Evolutionary conservation across 495 filamentous ascomycete species (phyloP).

Genomic region (Paragyromitra xinjiangensis): DNA sequence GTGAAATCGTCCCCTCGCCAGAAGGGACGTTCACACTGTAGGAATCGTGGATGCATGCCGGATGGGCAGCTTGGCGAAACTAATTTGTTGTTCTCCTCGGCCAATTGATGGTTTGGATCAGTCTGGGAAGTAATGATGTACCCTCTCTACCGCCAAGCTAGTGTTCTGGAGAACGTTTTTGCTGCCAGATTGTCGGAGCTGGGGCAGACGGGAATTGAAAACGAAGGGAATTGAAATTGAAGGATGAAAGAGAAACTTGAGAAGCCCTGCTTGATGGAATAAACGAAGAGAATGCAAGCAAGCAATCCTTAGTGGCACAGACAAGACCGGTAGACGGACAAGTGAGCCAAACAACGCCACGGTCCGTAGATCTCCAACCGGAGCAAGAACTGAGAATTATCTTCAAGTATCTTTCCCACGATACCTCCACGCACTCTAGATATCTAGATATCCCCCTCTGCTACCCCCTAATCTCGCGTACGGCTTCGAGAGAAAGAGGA

Average conservation of each 20-base stretch:
- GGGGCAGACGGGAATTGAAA: background rate
- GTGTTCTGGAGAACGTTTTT: background rate
- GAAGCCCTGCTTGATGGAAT: background rate
- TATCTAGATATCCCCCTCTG: background rate
- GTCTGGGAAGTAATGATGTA: background rate
- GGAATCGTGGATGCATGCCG: conserved; percentile 62
- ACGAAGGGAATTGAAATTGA: too few species aligned
- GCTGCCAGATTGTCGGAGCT: background rate
- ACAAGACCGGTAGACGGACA: background rate
- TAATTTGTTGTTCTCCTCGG: conserved; percentile 11
- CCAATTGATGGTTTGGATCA: background rate
- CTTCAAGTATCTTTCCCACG: background rate
- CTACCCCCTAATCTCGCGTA: background rate
- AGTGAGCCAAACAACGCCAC: background rate
- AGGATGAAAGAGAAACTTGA: background rate
- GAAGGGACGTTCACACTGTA: conserved; percentile 77
- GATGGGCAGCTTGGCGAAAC: background rate
- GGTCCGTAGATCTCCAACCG: background rate
- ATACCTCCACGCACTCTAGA: background rate
- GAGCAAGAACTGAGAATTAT: background rate
- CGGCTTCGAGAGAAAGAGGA: conserved; percentile 3
- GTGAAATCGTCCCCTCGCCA: conserved; percentile 92
- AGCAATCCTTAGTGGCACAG: background rate
- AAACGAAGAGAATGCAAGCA: background rate
- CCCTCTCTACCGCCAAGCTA: background rate